A percentile compares a stretch with the other conserved stretches of the same genome.
phyloP scores from a whole-genome alignment of 148 eudicot species.

The Rhododendron henanense region DNA sequence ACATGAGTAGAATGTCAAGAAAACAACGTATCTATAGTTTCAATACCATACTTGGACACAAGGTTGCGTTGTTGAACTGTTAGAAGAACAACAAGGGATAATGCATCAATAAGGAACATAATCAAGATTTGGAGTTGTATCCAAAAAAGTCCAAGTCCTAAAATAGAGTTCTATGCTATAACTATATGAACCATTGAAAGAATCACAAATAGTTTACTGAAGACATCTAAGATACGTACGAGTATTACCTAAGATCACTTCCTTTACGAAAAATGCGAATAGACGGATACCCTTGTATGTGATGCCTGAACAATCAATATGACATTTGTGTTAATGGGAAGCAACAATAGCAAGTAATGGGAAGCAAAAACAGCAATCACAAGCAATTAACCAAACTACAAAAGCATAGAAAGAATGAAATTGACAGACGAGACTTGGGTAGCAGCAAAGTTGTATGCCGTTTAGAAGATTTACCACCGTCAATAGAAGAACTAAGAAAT shows the following conservation, averaged over 20 bases:
- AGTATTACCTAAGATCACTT: slow-evolving; percentile 45
- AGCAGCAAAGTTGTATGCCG: background rate
- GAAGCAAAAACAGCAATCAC: slow-evolving; percentile 4
- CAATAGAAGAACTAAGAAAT: background rate
- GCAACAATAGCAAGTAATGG: slow-evolving; percentile 14
- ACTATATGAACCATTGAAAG: background rate
- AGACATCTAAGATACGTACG: background rate
- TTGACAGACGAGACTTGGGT: background rate
- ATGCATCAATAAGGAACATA: background rate
- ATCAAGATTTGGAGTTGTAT: background rate
- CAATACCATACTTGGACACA: background rate
- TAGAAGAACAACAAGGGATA: background rate
- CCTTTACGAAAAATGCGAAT: slow-evolving; percentile 81
- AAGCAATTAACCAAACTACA: background rate
- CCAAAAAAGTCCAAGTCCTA: background rate
- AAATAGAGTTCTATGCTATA: background rate
- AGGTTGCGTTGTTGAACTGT: background rate
- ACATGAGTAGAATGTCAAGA: background rate
- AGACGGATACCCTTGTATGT: slow-evolving; percentile 88
- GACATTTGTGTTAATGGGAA: slow-evolving; percentile 16
- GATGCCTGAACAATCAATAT: slow-evolving; percentile 55
- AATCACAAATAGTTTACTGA: background rate
- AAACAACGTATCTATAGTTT: background rate
- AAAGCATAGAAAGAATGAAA: background rate
- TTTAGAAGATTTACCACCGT: slow-evolving; percentile 7